phyloP scores from a whole-genome alignment of 306 rosid species.

The Fragaria ananassa region DNA sequence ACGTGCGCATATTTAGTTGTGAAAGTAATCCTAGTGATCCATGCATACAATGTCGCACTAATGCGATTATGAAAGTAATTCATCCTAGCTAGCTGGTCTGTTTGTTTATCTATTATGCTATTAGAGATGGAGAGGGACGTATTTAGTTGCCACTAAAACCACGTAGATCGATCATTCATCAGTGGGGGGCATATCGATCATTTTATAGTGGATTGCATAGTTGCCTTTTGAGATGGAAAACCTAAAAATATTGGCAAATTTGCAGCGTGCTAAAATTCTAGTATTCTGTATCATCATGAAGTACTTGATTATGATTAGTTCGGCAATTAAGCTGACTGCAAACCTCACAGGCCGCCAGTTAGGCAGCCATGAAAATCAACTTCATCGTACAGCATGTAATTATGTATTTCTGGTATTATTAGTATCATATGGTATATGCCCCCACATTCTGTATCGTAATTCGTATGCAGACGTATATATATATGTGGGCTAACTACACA shows the following conservation, averaged over 20 bases:
- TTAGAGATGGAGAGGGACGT: neutral
- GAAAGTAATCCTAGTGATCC: too few species aligned
- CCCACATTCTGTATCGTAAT: too few species aligned
- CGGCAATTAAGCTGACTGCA: neutral
- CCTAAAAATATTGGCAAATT: neutral
- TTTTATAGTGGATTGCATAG: neutral
- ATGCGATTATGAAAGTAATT: neutral
- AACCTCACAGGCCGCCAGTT: constrained; percentile 23
- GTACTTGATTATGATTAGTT: neutral
- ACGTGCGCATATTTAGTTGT: neutral
- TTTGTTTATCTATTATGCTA: neutral
- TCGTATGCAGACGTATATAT: too few species aligned
- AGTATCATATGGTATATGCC: too few species aligned
- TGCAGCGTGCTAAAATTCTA: neutral
- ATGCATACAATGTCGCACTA: neutral
- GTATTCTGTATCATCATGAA: neutral
- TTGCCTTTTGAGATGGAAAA: neutral
- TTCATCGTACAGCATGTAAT: too few species aligned
- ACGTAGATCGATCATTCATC: neutral
- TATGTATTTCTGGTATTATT: too few species aligned
- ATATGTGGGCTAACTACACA: neutral
- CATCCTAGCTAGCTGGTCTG: neutral
- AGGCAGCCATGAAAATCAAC: constrained; percentile 11
- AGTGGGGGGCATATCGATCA: neutral
- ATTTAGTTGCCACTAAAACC: neutral